Base-by-base conservation (phyloP, 495 filamentous ascomycete genomes). In the Evernia prunastri region DNA sequence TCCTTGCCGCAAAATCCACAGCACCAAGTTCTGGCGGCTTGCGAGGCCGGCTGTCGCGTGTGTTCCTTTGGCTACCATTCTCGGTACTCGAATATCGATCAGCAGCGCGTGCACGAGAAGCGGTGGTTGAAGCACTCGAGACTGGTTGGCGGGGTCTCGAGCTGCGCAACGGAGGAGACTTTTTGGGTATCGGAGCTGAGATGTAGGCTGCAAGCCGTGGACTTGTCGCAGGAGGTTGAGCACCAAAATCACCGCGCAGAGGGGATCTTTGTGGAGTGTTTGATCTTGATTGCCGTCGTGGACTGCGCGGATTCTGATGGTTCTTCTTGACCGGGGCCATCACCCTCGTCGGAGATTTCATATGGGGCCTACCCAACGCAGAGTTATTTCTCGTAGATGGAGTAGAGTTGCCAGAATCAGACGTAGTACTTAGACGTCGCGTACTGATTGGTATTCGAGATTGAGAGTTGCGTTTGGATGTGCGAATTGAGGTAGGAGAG, bases 131-230 rank as follows among this genome's bases (percentile, higher is more conserved):
- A n/a, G 88, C 88, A 49, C 83, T 80, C 37, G 90, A 90, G 37
- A 96, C 86, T 13, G 89, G 87, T 72, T 89, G 87, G 36, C 92
- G 80, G 25, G 90, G 89, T 47, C 89, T 81, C 13, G 92, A 96
- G 67, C 90, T 92, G 63, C 92, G 84, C 27, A 96, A 77, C 17
- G 86, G 87, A 0, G 92, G 92, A 7, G 87, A 90, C 61, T 82
- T 82, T 61, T 85, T 84, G 9, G 81, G 81, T 37, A 75, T 79
- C 15, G 86, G 83, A 23, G 81, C 79, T 59, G 83, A 80, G 66
- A 90, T 86, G 75, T 87, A 87, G n/a, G 86, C 87, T 60, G 82
- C 79, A 20, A 89, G 71, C 49, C 76, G 81, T 29, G 80, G 79
- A 60, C 77, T 81, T 62, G 73, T 80, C 4, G 70, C 68, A 51